Evolutionary conservation across 371 early-diverging fungal genomes (phyloP).

Genomic region (Aphelidium insulamus): DNA sequence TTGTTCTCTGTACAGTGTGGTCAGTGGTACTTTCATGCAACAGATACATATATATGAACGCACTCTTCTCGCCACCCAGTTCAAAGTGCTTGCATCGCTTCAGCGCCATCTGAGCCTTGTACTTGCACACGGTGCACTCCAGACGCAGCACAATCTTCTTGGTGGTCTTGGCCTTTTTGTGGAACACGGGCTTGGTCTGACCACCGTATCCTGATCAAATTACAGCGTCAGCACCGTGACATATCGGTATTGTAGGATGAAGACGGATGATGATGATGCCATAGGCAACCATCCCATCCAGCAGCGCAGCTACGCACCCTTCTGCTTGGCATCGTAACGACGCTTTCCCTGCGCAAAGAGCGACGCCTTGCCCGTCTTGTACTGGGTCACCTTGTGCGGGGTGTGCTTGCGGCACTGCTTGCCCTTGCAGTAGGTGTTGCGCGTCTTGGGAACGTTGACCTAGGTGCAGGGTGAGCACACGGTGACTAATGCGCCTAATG

Average conservation of each 20-base stretch:
- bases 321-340: slow-evolving; percentile 42
- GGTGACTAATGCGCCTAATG: no score
- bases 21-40: not conserved
- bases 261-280: no score
- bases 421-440: slow-evolving; percentile 95
- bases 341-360: slow-evolving; percentile 87
- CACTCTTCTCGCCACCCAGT: slow-evolving; percentile 97
- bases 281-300: no score
- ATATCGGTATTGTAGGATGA: no score
- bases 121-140: slow-evolving; percentile 96
- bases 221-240: no score
- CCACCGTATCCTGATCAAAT: slow-evolving; percentile 95
- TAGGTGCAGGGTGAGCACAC: slow-evolving; percentile 5
- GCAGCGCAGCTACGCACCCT: no score
- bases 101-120: slow-evolving; percentile 77
- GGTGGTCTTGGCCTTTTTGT: slow-evolving; percentile 92
- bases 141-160: slow-evolving; percentile 97
- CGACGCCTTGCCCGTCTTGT: slow-evolving; percentile 98
- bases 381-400: slow-evolving; percentile 95
- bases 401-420: slow-evolving; percentile 91
- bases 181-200: slow-evolving; percentile 97
- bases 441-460: slow-evolving; percentile 96
- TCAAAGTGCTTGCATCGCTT: slow-evolving; percentile 99
- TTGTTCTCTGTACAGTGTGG: not conserved
- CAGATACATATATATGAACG: not conserved